Conservation (phyloP, 2,329 filamentous ascomycete genomes). For the Penicillium vulpinum region DNA sequence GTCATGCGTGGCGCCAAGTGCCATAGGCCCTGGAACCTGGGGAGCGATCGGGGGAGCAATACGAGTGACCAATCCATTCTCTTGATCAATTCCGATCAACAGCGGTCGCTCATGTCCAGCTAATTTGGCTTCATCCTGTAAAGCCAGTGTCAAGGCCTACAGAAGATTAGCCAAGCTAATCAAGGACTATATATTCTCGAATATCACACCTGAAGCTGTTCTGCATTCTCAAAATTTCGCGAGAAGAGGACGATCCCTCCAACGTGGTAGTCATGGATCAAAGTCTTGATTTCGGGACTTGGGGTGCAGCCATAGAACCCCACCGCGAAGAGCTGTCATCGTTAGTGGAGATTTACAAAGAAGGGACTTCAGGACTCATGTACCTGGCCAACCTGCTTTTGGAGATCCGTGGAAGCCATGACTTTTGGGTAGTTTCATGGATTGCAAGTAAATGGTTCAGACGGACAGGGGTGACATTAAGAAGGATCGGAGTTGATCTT, state of each 20-base stretch:
- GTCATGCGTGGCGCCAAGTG: conserved; percentile 45
- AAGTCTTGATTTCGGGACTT: conserved; percentile 44
- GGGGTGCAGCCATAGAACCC: conserved; percentile 44
- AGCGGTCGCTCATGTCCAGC: conserved; percentile 44
- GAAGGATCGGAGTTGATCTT: conserved; percentile 2
- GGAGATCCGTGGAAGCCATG: conserved; percentile 24
- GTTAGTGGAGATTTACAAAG: neutral
- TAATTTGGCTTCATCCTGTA: conserved; percentile 43
- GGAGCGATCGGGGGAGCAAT: conserved; percentile 43
- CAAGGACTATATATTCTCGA: neutral
- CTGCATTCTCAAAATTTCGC: conserved; percentile 41
- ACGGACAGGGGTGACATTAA: conserved; percentile 1
- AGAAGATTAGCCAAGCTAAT: neutral
- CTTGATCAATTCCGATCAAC: conserved; percentile 49
- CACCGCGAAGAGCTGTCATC: conserved; percentile 45
- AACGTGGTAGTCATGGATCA: conserved; percentile 45
- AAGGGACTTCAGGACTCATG: neutral
- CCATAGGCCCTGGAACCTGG: conserved; percentile 47
- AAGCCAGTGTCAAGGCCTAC: conserved; percentile 33
- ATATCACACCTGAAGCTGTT: conserved; percentile 39
- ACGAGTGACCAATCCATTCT: conserved; percentile 48
- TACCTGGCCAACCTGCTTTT: conserved; percentile 40
- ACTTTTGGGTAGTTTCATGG: neutral
- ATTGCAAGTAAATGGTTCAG: neutral
- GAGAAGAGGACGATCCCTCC: conserved; percentile 47